Conservation (phyloP, 169 alveolate species). For the Amoebophrya sp. region DNA sequence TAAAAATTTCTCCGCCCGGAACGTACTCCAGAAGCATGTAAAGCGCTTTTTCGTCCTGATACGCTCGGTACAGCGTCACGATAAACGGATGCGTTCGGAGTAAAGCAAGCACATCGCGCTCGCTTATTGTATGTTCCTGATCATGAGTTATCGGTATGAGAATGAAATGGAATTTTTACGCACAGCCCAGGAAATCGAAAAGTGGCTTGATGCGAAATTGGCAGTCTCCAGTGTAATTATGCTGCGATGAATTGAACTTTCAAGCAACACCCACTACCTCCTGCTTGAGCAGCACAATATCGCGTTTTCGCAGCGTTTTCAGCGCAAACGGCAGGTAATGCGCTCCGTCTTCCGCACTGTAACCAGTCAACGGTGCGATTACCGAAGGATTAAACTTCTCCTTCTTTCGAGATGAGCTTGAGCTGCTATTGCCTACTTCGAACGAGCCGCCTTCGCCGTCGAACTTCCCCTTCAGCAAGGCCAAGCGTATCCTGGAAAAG, state of each 20-base stretch:
- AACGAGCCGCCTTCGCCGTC: neutral
- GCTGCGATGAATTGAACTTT: too few species aligned
- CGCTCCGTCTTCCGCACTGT: neutral
- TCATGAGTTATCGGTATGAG: too few species aligned
- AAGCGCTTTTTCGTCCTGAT: conserved; percentile 70
- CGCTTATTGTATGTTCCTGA: neutral
- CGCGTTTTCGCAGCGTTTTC: neutral
- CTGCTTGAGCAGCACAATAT: neutral
- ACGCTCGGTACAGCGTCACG: conserved; percentile 30
- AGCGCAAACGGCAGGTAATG: neutral
- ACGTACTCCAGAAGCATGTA: conserved; percentile 86
- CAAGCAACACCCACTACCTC: neutral
- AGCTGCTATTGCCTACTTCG: neutral
- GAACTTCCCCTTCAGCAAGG: neutral
- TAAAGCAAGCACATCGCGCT: neutral
- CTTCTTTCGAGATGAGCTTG: neutral
- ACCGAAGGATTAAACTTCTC: neutral
- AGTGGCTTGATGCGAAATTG: too few species aligned
- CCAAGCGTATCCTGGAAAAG: neutral
- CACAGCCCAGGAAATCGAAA: too few species aligned
- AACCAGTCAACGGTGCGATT: neutral
- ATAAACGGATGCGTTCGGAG: neutral
- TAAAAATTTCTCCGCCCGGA: conserved; percentile 89
- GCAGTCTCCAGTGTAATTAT: too few species aligned
- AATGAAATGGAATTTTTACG: too few species aligned